Evolutionary conservation across 2,329 filamentous ascomycete species (phyloP).

Genomic region (Ophiostoma tasmaniense): DNA sequence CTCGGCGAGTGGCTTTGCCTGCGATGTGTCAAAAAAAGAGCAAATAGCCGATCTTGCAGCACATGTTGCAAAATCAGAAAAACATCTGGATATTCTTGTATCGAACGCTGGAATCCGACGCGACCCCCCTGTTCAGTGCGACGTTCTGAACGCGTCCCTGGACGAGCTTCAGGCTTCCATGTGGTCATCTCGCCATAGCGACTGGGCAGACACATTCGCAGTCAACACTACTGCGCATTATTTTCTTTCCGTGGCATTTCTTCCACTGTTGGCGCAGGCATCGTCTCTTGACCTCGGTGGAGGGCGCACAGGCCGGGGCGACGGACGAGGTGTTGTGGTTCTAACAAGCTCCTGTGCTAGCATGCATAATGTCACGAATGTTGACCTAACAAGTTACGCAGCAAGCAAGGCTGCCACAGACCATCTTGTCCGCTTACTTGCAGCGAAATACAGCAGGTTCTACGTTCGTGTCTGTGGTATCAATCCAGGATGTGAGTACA

Average conservation of each 20-base stretch:
- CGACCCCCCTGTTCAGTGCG: conserved; percentile 13
- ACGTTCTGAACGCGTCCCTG: conserved; percentile 17
- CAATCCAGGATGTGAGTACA: conserved; percentile 22
- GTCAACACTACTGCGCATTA: conserved; percentile 67
- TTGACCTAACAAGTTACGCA: conserved; percentile 44
- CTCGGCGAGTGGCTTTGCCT: conserved; percentile 32
- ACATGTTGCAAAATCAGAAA: conserved; percentile 42
- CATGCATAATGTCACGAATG: conserved; percentile 33
- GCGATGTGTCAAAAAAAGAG: conserved; percentile 55
- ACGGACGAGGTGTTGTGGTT: conserved; percentile 19
- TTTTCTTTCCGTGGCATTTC: conserved; percentile 55
- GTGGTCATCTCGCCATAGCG: conserved; percentile 52
- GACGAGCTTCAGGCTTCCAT: conserved; percentile 33
- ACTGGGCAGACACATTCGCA: conserved; percentile 59
- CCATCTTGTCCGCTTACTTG: conserved; percentile 41
- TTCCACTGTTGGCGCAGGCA: conserved; percentile 50
- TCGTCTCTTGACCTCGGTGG: conserved; percentile 26
- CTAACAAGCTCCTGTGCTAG: conserved; percentile 39
- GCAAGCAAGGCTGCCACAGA: conserved; percentile 44
- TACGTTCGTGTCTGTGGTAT: conserved; percentile 28
- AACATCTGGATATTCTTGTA: conserved; percentile 39
- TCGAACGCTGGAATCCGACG: conserved; percentile 20
- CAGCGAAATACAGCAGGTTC: conserved; percentile 36
- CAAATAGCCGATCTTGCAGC: conserved; percentile 49
- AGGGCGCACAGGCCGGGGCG: neutral